A percentile compares a stretch with the other conserved stretches of the same genome.
These are phyloP conservation scores for Sanghuangporus sanghuang DNA, from an alignment of 1,284 basidiomycete genomes.

Conservation along the genomic window DNA sequence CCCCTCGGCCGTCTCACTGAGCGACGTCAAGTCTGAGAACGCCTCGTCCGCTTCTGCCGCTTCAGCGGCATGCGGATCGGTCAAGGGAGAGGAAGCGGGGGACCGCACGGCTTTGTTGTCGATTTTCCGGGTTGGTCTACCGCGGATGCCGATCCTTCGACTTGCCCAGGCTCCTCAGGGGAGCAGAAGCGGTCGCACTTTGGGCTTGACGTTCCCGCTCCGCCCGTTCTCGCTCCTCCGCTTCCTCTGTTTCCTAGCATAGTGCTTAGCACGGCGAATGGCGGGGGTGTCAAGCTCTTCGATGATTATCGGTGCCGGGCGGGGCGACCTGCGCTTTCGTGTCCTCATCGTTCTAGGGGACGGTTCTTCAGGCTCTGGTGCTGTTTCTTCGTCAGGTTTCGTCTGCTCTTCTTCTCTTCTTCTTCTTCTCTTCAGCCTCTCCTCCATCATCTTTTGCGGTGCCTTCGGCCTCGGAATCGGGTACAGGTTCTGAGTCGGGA, in stretches of 20 bases:
- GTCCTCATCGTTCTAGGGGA: slow-evolving; percentile 22
- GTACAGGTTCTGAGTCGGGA: slow-evolving; percentile 1
- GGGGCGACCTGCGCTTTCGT: slow-evolving; percentile 31
- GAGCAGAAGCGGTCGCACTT: slow-evolving; percentile 7
- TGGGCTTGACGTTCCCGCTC: neutral
- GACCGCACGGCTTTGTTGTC: neutral
- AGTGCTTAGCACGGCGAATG: slow-evolving; percentile 51
- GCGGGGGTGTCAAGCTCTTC: slow-evolving; percentile 67
- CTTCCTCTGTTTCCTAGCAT: slow-evolving; percentile 45
- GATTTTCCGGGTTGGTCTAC: neutral
- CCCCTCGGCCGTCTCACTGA: neutral
- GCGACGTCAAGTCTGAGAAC: neutral
- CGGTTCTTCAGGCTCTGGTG: slow-evolving; percentile 18
- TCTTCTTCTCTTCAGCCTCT: neutral
- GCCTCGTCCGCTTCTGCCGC: neutral
- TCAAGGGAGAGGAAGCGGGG: neutral
- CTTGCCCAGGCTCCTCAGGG: neutral
- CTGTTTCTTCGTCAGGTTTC: neutral
- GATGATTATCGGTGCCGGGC: slow-evolving; percentile 41
- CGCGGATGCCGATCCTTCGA: no score
- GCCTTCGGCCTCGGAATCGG: neutral
- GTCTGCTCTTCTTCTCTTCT: neutral
- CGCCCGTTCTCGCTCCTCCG: slow-evolving; percentile 27
- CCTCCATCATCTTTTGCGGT: neutral
- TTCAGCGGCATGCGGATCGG: neutral